Percentiles rank a stretch among this genome's conserved stretches.
These are phyloP conservation scores for Piper betle DNA, from an alignment of 164 flowering plant species.

Conservation along the genomic window DNA sequence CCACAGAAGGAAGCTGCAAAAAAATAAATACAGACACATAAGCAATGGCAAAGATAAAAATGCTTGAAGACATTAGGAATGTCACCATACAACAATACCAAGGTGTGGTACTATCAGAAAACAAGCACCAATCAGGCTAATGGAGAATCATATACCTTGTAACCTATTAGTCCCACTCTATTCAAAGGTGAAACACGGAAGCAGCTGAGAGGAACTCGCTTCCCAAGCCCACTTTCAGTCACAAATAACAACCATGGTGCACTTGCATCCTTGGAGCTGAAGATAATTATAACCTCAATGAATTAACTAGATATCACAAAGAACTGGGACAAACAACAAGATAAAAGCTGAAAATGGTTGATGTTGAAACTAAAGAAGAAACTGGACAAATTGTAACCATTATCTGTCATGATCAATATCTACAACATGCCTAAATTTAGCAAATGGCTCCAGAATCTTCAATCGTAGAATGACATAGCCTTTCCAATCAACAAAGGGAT, in stretches of 20 bases:
- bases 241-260: conserved; percentile 91
- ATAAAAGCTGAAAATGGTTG: too few species aligned
- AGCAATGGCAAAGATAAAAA: background rate
- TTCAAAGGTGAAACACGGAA: conserved; percentile 55
- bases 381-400: background rate
- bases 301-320: background rate
- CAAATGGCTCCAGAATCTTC: background rate
- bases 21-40: background rate
- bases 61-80: background rate
- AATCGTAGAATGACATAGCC: background rate
- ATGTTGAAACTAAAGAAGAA: too few species aligned
- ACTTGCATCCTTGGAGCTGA: conserved; percentile 24
- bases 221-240: conserved; percentile 79
- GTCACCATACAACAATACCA: background rate
- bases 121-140: background rate
- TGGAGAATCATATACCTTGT: conserved; percentile 40
- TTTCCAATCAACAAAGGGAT: background rate
- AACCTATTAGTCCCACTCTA: conserved; percentile 76
- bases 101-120: background rate
- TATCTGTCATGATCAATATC: background rate
- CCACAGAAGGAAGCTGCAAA: conserved; percentile 53
- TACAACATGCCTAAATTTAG: background rate
- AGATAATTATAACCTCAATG: background rate
- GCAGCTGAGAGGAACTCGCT: conserved; percentile 82
- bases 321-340: background rate